Evolutionary conservation across 2,329 filamentous ascomycete genomes (phyloP).

Genomic region (Apiospora malaysiana): DNA sequence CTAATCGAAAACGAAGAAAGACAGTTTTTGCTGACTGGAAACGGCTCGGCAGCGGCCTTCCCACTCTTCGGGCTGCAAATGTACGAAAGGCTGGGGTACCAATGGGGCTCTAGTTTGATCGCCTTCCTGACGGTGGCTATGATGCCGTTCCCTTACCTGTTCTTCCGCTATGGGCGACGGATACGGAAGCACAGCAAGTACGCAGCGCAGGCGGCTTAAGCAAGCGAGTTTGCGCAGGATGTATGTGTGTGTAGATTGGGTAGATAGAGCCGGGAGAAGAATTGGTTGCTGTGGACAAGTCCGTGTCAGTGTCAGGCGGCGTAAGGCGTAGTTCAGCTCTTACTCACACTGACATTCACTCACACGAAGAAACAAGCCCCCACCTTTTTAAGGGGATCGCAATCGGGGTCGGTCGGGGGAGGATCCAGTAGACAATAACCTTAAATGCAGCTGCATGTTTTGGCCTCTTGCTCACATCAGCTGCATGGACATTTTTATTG

Average conservation of each 20-base stretch:
- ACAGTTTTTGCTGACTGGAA: background rate
- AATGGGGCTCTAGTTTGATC: conserved; percentile 70
- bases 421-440: conserved; percentile 11
- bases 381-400: background rate
- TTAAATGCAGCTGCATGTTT: background rate
- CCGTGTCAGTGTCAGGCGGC: background rate
- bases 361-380: background rate
- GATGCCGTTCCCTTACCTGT: conserved; percentile 69
- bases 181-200: conserved; percentile 62
- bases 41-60: conserved; percentile 64
- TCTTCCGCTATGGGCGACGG: conserved; percentile 65
- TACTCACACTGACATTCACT: background rate
- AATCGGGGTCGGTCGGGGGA: background rate
- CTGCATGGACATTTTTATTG: conserved; percentile 9
- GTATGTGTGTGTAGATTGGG: too few relatives aligned
- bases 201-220: conserved; percentile 38
- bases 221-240: background rate
- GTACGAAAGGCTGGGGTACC: conserved; percentile 72
- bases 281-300: background rate
- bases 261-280: background rate
- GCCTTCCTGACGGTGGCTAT: conserved; percentile 67
- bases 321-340: conserved; percentile 1
- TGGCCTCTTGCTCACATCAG: background rate
- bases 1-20: background rate
- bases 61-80: conserved; percentile 77